Base-by-base conservation (phyloP, 208 protist genomes). In the Endotrypanum monterogeii region DNA sequence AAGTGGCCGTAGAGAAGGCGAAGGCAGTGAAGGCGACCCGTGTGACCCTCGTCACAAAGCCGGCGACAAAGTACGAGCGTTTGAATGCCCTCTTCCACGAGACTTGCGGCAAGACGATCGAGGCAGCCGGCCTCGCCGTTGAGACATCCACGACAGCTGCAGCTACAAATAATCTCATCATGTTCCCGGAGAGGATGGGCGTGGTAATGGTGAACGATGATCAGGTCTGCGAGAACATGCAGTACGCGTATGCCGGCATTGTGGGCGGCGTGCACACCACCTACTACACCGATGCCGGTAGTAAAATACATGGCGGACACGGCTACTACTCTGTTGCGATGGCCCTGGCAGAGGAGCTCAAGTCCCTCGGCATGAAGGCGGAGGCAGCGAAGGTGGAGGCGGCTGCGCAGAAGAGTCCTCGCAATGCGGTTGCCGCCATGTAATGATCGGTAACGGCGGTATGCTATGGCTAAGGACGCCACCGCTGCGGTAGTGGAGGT, bases 181-280 rank as follows among this genome's bases (percentile, higher is more conserved):
- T 94, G 76, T 86, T 92, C 60, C 89, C 92, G 6, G 92, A 96
- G 79, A 83, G 74, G 55, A 71, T 84, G 65, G 66, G 74, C 44
- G 92, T 96, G 1, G 85, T 94, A 23, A 75, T 94, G 37, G 73
- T 89, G 48, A 93, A 90, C 71, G 92, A 96, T 73, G 88, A 92
- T 25, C 79, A 87, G 30, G 51, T 84, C 23, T 82, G 84, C 44
- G 89, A 92, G 80, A 85, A 92, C 58, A 81, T 96, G 20, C 82
- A 91, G 76, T 74, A 85, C 57, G 89, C 90, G 52, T 93, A 85
- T 73, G 89, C 88, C 14, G 89, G 92, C n/a, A 71, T 84, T 39
- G 52, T 90, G 6, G 92, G 92, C 41, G 92, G 92, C 57, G 85
- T 73, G 2, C 83, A 84, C 57, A 82, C 84, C n/a, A 84, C 78